Evolutionary conservation across 2,329 filamentous ascomycete genomes (phyloP).

Genomic region (Venturia effusa): DNA sequence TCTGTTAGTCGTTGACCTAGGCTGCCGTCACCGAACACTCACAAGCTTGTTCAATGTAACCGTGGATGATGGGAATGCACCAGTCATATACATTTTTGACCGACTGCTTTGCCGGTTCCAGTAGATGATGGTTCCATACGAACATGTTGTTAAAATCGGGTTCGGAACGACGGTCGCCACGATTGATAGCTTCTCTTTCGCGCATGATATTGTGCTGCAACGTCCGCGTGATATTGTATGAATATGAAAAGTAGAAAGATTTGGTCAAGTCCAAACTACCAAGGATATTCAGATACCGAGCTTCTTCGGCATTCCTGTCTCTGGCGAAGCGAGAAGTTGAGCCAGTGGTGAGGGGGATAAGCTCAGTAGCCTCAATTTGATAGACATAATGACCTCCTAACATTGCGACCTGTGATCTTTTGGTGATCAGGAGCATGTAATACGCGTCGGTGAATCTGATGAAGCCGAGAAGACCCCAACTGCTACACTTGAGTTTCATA

Average conservation of each 20-base stretch:
- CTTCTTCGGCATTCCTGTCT: conserved; percentile 82
- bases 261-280: conserved; percentile 82
- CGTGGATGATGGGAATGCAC: conserved; percentile 92
- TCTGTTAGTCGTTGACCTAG: not conserved
- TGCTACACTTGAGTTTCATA: conserved; percentile 77
- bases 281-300: conserved; percentile 76
- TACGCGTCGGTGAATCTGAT: conserved; percentile 92
- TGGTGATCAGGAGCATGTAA: conserved; percentile 95
- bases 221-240: conserved; percentile 88
- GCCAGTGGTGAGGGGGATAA: conserved; percentile 73
- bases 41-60: conserved; percentile 81
- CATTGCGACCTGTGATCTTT: conserved; percentile 91
- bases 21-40: not conserved
- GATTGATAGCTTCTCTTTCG: conserved; percentile 60
- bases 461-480: conserved; percentile 90
- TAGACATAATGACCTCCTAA: conserved; percentile 94
- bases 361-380: conserved; percentile 85
- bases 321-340: conserved; percentile 55
- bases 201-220: conserved; percentile 84
- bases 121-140: conserved; percentile 88
- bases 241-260: conserved; percentile 97
- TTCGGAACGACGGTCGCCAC: conserved; percentile 49
- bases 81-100: conserved; percentile 83
- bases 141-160: conserved; percentile 88
- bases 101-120: conserved; percentile 59